A percentile compares a stretch with the other conserved stretches of the same genome.
phyloP scores from a whole-genome alignment of 768 basidiomycete species.

The Suillus variegatus region DNA sequence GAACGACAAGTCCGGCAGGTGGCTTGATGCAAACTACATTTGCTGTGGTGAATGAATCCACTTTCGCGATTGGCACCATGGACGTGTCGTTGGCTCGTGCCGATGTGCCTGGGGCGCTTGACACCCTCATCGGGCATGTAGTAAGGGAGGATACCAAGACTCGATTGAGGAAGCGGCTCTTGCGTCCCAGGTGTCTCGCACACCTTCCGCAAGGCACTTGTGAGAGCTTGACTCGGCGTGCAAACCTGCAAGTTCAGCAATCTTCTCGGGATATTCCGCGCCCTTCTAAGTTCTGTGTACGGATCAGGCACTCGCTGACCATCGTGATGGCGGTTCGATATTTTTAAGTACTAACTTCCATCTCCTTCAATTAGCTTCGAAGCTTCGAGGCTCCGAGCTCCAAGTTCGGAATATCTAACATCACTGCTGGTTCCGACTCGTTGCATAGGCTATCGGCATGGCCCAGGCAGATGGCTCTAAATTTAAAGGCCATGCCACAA shows the following conservation, averaged over 20 bases:
- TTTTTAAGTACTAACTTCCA: neutral
- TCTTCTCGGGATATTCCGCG: neutral
- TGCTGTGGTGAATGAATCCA: neutral
- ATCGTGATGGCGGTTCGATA: neutral
- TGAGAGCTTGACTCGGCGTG: neutral
- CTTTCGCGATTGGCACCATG: neutral
- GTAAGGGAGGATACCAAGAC: neutral
- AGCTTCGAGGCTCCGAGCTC: neutral
- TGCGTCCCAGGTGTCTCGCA: neutral
- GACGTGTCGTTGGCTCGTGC: neutral
- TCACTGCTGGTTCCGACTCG: neutral
- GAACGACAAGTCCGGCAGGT: neutral
- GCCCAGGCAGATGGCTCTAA: neutral
- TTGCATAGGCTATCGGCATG: neutral
- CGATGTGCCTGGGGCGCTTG: neutral
- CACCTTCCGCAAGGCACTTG: neutral
- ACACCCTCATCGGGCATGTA: neutral
- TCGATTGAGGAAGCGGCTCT: neutral
- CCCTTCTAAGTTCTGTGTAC: neutral
- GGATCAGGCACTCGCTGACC: neutral
- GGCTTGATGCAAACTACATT: neutral
- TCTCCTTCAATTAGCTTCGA: neutral
- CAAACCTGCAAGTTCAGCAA: slow-evolving; percentile 1
- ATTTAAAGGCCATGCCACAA: neutral
- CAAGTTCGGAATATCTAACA: neutral